A percentile compares a stretch with the other conserved stretches of the same genome.
These are phyloP conservation scores for Nymphaea thermarum DNA, from an alignment of 164 flowering plant genomes.

Conservation along the genomic window DNA sequence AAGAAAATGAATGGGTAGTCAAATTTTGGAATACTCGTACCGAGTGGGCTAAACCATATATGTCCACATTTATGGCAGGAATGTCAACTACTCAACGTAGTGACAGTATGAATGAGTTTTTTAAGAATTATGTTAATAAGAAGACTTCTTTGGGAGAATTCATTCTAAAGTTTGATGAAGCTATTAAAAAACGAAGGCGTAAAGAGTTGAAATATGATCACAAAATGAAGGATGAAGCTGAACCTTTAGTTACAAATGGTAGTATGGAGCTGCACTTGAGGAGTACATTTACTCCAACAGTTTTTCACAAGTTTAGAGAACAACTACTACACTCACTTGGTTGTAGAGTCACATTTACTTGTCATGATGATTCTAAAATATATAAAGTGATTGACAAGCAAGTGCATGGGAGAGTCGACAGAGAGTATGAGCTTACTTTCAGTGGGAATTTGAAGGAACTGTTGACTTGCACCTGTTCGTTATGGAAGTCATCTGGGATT, in stretches of 20 bases:
- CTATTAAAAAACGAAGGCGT: not conserved
- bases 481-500: not conserved
- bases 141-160: not conserved
- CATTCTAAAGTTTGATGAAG: not conserved
- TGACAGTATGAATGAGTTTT: slow-evolving; percentile 1
- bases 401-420: not conserved
- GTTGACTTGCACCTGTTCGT: not conserved
- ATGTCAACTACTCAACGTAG: slow-evolving; percentile 1
- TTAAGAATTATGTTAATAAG: slow-evolving; percentile 3
- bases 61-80: slow-evolving; percentile 5
- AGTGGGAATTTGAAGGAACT: not conserved
- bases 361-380: not conserved
- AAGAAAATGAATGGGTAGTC: slow-evolving; percentile 4
- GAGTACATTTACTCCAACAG: not conserved
- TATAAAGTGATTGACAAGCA: not conserved
- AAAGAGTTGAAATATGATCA: not conserved
- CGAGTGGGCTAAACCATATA: slow-evolving; percentile 4
- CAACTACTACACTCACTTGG: not conserved
- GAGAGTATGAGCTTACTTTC: not conserved
- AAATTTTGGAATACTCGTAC: not conserved
- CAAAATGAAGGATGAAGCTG: not conserved
- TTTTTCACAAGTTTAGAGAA: not conserved
- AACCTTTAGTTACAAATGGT: not conserved
- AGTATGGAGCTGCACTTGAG: not conserved
- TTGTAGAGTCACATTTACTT: not conserved